A percentile compares a stretch with the other conserved stretches of the same genome.
These are phyloP conservation scores for Fraxinus excelsior DNA, from an alignment of 257 asterid genomes.

Conservation along the genomic window DNA sequence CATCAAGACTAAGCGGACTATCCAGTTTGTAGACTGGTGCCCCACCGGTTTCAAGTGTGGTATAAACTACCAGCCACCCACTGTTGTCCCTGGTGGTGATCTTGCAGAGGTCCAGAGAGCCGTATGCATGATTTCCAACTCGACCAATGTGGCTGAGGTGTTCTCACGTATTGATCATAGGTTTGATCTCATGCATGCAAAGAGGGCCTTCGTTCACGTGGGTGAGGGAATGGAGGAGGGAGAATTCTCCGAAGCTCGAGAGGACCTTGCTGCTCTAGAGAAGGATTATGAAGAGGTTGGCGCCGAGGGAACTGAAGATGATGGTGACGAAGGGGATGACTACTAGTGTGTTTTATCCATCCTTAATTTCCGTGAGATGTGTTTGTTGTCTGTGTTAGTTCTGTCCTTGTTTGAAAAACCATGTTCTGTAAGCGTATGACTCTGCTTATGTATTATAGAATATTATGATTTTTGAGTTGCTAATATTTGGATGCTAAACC, in stretches of 20 bases:
- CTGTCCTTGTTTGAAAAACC: background rate
- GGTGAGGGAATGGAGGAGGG: conserved; percentile 58
- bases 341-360: conserved; percentile 19
- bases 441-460: background rate
- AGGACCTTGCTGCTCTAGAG: conserved; percentile 49
- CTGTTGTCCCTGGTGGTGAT: conserved; percentile 47
- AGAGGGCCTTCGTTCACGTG: conserved; percentile 46
- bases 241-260: conserved; percentile 45
- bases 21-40: conserved; percentile 49
- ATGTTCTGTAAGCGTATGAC: background rate
- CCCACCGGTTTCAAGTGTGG: conserved; percentile 52
- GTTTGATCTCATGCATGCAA: conserved; percentile 45
- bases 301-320: conserved; percentile 38
- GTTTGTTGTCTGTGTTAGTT: background rate
- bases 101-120: conserved; percentile 50
- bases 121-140: conserved; percentile 45
- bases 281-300: conserved; percentile 54
- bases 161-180: conserved; percentile 45
- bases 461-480: background rate
- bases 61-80: conserved; percentile 47
- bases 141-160: conserved; percentile 49
- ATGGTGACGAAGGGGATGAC: conserved; percentile 35
- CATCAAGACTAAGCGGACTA: conserved; percentile 44
- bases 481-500: background rate
- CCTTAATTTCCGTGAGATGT: background rate